phyloP scores from a whole-genome alignment of 805 yeast genomes.

The Candida boleticola region DNA sequence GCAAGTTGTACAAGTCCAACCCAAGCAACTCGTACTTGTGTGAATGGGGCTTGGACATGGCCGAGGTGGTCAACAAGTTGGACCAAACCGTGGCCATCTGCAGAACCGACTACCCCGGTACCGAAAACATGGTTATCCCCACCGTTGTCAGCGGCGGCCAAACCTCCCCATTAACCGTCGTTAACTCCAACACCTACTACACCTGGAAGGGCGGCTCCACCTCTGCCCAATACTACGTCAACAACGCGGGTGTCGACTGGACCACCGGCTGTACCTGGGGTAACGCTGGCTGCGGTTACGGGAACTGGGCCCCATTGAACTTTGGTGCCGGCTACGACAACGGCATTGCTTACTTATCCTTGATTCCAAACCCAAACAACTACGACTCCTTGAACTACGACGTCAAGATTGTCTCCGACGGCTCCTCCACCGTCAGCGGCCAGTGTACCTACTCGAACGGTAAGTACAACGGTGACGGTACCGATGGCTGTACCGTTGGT shows the following conservation, averaged over 20 bases:
- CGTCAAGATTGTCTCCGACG: conserved; percentile 42
- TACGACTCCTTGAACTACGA: conserved; percentile 38
- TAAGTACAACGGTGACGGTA: conserved; percentile 68
- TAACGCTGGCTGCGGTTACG: conserved; percentile 52
- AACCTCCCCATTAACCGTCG: conserved; percentile 53
- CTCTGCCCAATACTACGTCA: conserved; percentile 73
- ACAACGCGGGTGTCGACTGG: conserved; percentile 68
- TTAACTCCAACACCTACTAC: conserved; percentile 58
- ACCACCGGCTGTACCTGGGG: conserved; percentile 74
- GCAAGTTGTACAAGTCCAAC: conserved; percentile 63
- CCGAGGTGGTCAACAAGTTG: conserved; percentile 52
- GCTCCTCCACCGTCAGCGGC: conserved; percentile 63
- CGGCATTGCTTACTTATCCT: conserved; percentile 63
- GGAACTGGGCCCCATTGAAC: conserved; percentile 80
- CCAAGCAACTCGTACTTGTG: conserved; percentile 52
- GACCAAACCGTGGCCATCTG: conserved; percentile 59
- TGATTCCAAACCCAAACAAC: conserved; percentile 81
- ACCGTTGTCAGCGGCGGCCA: conserved; percentile 58
- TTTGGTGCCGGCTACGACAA: conserved; percentile 71
- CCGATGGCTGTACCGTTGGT: conserved; percentile 77
- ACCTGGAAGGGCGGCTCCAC: conserved; percentile 62
- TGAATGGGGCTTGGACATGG: conserved; percentile 60
- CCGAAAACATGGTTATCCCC: conserved; percentile 77
- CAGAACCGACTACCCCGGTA: conserved; percentile 81
- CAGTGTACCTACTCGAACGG: conserved; percentile 82